Percentiles rank a stretch among this genome's conserved stretches.
Evolutionary conservation across 306 rosid species (phyloP).

Genomic region (Cyclanthera cordifolia): DNA sequence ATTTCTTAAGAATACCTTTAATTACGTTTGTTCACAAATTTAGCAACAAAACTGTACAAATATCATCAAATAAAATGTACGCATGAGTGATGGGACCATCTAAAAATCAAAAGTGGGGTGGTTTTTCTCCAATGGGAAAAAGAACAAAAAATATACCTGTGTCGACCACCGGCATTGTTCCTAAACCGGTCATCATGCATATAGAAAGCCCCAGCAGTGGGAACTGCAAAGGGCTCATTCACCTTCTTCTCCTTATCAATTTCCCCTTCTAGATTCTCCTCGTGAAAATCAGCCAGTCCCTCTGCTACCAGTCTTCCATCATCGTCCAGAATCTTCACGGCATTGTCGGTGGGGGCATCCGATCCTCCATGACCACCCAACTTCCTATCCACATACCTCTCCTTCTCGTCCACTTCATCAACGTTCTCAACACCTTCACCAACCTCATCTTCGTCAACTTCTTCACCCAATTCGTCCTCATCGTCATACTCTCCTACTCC

Average conservation of each 20-base stretch:
- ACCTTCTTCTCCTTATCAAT: slow-evolving; percentile 62
- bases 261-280: slow-evolving; percentile 27
- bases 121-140: too few relatives aligned
- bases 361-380: slow-evolving; percentile 20
- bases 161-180: slow-evolving; percentile 64
- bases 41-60: not conserved
- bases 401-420: slow-evolving; percentile 24
- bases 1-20: not conserved
- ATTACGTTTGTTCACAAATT: not conserved
- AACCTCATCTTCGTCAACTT: slow-evolving; percentile 31
- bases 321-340: slow-evolving; percentile 27
- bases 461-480: slow-evolving; percentile 46
- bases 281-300: slow-evolving; percentile 29
- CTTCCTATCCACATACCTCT: slow-evolving; percentile 22
- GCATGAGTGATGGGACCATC: not conserved
- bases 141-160: slow-evolving; percentile 38
- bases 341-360: slow-evolving; percentile 21
- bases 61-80: not conserved
- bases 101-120: not conserved
- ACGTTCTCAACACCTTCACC: slow-evolving; percentile 23
- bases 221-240: slow-evolving; percentile 86
- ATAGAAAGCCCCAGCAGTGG: slow-evolving; percentile 90
- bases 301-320: slow-evolving; percentile 31
- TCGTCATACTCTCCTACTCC: slow-evolving; percentile 72
- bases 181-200: slow-evolving; percentile 93